These are phyloP conservation scores for Solanum virginianum DNA, from an alignment of 257 asterid genomes.

Conservation along the genomic window DNA sequence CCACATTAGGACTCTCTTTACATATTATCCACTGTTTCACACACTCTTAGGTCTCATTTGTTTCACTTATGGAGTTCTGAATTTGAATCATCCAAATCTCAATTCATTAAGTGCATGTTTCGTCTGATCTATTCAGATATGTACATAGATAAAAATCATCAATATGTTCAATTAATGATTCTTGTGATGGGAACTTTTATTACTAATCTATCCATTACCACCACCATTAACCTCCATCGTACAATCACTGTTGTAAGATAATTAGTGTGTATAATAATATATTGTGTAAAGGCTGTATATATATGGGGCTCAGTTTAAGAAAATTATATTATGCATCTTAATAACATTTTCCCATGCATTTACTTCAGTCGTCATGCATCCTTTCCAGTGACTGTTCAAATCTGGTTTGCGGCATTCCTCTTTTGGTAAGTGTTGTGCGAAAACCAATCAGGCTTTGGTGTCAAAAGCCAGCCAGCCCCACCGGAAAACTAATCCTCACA, in stretches of 20 bases:
- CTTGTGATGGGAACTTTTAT: neutral
- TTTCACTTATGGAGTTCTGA: neutral
- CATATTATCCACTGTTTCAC: neutral
- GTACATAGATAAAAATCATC: neutral
- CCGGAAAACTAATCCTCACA: neutral
- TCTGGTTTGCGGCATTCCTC: neutral
- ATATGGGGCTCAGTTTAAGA: neutral
- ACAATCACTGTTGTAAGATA: neutral
- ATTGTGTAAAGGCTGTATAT: neutral
- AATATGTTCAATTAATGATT: neutral
- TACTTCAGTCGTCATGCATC: neutral
- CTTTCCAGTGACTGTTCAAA: neutral
- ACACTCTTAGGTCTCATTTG: neutral
- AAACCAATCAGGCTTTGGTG: neutral
- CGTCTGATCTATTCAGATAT: neutral
- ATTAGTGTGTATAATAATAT: neutral
- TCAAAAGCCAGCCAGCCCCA: neutral
- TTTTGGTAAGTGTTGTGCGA: neutral
- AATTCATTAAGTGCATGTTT: neutral
- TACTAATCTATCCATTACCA: neutral
- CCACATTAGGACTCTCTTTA: neutral
- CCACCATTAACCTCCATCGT: neutral
- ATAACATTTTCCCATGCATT: neutral
- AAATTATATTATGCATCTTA: neutral
- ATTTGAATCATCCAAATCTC: neutral